phyloP scores from a whole-genome alignment of 2,329 filamentous ascomycete genomes.

The Cytospora paraplurivora region DNA sequence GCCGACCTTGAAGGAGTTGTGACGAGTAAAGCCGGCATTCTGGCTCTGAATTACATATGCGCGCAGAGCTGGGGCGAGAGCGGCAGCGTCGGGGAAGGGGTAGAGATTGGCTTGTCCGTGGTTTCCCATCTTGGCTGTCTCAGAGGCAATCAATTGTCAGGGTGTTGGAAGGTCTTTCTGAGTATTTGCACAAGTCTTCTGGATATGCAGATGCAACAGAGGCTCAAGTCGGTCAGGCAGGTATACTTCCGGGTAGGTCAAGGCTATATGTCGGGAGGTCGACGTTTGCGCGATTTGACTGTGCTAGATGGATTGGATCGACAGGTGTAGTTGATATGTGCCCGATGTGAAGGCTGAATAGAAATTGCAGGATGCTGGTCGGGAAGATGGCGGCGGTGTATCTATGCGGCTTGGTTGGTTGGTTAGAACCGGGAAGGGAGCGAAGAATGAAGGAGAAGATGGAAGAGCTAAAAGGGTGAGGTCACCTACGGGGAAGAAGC shows the following conservation, averaged over 20 bases:
- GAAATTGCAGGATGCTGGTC: not conserved
- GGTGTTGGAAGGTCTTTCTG: not conserved
- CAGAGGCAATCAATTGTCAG: not conserved
- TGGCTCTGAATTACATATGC: conserved; percentile 82
- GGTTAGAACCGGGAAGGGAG: not conserved
- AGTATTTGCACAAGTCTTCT: not conserved
- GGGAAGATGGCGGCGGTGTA: not conserved
- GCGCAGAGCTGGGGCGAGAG: conserved; percentile 76
- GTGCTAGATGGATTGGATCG: not conserved
- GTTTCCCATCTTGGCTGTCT: conserved; percentile 52
- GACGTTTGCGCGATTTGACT: conserved; percentile 25
- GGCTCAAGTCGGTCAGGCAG: not conserved
- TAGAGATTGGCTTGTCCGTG: conserved; percentile 67
- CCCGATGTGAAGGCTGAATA: not conserved
- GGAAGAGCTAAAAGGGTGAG: conserved; percentile 2
- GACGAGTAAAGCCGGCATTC: conserved; percentile 75
- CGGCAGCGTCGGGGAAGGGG: conserved; percentile 70
- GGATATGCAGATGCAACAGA: not conserved
- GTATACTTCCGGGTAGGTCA: not conserved
- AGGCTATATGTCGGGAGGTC: not conserved
- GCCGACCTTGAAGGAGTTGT: conserved; percentile 84
- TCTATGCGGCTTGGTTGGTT: not conserved
- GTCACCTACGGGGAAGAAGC: not conserved
- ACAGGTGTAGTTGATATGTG: not conserved
- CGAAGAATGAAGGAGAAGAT: not conserved